phyloP scores from a whole-genome alignment of 1,284 basidiomycete species.

The Apiotrichum mycotoxinovorans region DNA sequence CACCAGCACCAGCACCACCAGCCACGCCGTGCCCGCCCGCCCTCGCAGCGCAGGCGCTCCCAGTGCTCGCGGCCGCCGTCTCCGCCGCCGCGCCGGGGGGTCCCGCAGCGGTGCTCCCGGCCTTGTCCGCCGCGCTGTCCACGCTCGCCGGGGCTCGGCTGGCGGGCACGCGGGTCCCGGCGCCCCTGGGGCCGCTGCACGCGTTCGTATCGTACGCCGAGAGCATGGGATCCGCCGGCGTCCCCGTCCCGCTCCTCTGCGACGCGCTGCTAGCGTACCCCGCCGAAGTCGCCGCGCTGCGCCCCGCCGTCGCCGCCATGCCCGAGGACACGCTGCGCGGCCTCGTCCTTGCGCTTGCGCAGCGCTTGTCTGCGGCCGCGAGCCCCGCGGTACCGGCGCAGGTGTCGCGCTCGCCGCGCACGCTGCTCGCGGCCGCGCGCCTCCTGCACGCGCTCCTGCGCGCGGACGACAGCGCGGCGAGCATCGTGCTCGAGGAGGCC shows the following conservation, averaged over 20 bases:
- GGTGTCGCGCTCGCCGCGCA: neutral
- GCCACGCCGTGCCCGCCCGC: slow-evolving; percentile 3
- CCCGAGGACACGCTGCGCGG: neutral
- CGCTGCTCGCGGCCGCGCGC: slow-evolving; percentile 4
- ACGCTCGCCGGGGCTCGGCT: slow-evolving; percentile 13
- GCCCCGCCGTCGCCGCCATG: slow-evolving; percentile 2
- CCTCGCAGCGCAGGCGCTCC: slow-evolving; percentile 8
- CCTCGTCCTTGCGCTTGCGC: neutral
- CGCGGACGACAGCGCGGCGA: neutral
- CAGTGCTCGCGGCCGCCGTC: slow-evolving; percentile 6
- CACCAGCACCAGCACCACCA: neutral
- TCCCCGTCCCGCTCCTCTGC: slow-evolving; percentile 1
- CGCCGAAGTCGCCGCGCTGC: slow-evolving; percentile 5
- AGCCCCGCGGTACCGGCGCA: neutral
- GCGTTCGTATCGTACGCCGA: slow-evolving; percentile 10
- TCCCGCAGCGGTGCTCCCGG: slow-evolving; percentile 3
- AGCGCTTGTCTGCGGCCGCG: neutral
- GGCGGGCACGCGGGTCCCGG: neutral
- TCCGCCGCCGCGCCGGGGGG: slow-evolving; percentile 2
- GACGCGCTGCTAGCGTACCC: slow-evolving; percentile 23
- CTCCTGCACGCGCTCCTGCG: slow-evolving; percentile 16
- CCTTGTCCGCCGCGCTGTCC: slow-evolving; percentile 1
- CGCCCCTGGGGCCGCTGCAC: slow-evolving; percentile 10
- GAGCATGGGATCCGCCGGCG: neutral
- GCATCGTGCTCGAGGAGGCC: slow-evolving; percentile 4